phyloP scores from a whole-genome alignment of 2,329 filamentous ascomycete species.

The Penicillium palitans region DNA sequence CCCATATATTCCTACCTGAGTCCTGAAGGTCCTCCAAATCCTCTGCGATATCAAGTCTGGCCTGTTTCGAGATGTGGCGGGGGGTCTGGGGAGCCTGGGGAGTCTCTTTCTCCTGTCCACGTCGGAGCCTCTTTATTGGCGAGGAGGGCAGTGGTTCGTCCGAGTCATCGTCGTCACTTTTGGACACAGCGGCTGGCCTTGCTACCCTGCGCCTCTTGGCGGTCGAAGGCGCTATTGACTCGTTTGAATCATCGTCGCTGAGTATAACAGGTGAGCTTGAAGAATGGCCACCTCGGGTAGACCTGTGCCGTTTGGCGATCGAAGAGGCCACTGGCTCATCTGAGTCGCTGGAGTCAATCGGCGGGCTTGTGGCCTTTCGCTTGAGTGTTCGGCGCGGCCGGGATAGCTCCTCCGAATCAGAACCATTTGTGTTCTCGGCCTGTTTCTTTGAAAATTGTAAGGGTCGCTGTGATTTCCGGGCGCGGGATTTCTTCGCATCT shows the following conservation, averaged over 20 bases:
- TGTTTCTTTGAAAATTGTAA: background rate
- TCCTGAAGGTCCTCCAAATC: conserved; percentile 48
- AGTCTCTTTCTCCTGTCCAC: conserved; percentile 12
- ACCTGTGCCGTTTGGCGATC: conserved; percentile 23
- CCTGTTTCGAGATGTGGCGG: conserved; percentile 29
- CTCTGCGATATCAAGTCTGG: conserved; percentile 46
- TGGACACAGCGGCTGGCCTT: background rate
- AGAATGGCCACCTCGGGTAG: background rate
- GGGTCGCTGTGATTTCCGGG: background rate
- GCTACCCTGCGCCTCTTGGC: background rate
- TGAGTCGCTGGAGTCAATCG: conserved; percentile 29
- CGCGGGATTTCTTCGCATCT: background rate
- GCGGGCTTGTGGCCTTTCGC: conserved; percentile 26
- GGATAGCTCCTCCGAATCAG: conserved; percentile 17
- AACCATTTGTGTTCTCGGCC: background rate
- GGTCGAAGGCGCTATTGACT: conserved; percentile 2
- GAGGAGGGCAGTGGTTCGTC: conserved; percentile 15
- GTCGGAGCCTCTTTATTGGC: conserved; percentile 30
- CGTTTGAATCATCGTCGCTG: background rate
- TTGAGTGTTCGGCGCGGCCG: conserved; percentile 32
- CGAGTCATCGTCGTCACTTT: background rate
- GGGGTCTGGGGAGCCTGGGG: conserved; percentile 31
- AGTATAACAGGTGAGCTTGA: background rate
- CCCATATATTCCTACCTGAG: conserved; percentile 35
- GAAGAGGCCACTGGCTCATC: conserved; percentile 29